Evolutionary conservation across 202 grass and related monocot species (phyloP).

Genomic region (Saccharum hybrid): DNA sequence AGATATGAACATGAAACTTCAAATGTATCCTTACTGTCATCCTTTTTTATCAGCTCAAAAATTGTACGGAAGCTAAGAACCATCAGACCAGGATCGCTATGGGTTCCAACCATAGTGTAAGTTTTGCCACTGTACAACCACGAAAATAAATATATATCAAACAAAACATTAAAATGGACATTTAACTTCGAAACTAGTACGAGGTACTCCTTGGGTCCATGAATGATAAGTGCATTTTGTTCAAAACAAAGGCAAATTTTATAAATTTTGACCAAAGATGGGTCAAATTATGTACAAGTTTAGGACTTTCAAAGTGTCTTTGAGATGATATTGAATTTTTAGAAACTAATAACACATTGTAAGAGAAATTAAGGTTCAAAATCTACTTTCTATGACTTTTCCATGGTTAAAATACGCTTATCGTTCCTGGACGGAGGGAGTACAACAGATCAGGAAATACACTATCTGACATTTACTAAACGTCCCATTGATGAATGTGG

Average conservation of each 20-base stretch:
- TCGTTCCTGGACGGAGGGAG: neutral
- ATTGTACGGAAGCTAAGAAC: conserved; percentile 97
- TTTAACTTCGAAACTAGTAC: conserved; percentile 11
- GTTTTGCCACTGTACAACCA: conserved; percentile 90
- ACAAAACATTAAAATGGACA: conserved; percentile 16
- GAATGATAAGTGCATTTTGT: neutral
- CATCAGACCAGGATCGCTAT: conserved; percentile 94
- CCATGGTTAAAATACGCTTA: neutral
- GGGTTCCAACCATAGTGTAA: conserved; percentile 96
- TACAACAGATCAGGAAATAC: neutral
- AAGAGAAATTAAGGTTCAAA: neutral
- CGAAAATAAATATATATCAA: conserved; percentile 40
- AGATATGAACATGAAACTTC: conserved; percentile 98
- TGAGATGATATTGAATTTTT: neutral
- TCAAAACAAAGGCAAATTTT: neutral
- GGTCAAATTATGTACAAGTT: neutral
- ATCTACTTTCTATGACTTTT: neutral
- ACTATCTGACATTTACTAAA: neutral
- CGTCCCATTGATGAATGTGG: neutral
- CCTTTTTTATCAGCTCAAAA: conserved; percentile 94
- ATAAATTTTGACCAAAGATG: neutral
- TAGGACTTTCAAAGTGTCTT: neutral
- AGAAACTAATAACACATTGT: neutral
- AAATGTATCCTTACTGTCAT: conserved; percentile 74
- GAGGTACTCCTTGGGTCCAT: neutral